Evolutionary conservation across 108 stramenopile genomes (phyloP), one percentile per base, ranked within the genome.

Genomic region (Nannochloropsis salina): DNA sequence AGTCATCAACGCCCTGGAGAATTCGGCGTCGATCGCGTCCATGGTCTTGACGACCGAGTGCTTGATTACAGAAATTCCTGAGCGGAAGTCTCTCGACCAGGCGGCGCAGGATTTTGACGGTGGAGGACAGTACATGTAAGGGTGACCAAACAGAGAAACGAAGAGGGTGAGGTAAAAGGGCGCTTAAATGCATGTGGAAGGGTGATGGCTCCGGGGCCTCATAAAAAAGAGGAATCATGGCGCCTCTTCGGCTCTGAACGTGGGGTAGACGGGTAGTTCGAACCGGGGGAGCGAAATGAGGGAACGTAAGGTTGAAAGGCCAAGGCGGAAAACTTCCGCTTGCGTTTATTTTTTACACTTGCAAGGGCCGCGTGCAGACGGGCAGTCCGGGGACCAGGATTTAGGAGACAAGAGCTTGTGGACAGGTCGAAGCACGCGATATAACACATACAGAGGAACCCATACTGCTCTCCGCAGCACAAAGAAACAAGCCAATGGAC

Each of bases 11-110:
- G 96, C 96, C 10, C 88, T 98, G 80, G 96, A 97, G 86, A 98
- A 97, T 92, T 94, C 95, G 47, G 96, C 96, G 44, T 94, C 93
- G 90, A 94, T 98, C 44, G 97, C 97, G 2, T 94, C 96, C 61
- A 92, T 98, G 86, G 96, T 98, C 2, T 91, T 98, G 80, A 98
- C 97, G 10, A 98, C 97, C 4, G 97, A 98, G 89, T 96, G 95
- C 83, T 91, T 97, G 87, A 94, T 98, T 80, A 95, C 96, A 1
- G 97, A 98, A 85, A 95, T 97, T 87, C 95, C 96, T 8, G 87
- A 93, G 8, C 85, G 92, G 81, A 90, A 94, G 90, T 91, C 88
- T 18, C 93, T 94, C 42, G 94, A 93, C 81, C 91, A 94, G 42
- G 92, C 91, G 90, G 95, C 94, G 85, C 91, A 90, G 87, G 80